Conservation (phyloP, 805 yeast genomes). For the Teunomyces aglyptinius region DNA sequence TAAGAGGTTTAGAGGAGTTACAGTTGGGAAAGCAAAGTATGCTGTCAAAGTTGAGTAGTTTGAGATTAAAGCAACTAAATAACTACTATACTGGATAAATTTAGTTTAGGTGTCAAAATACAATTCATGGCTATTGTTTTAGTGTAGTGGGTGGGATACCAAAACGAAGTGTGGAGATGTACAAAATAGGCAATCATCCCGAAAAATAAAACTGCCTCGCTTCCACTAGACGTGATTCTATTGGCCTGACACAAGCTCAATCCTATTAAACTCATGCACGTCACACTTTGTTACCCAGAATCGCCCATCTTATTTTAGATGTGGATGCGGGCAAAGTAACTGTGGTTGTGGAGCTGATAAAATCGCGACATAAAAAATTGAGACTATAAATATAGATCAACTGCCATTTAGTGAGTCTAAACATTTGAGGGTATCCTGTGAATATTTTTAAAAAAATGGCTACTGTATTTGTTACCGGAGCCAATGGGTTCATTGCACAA, state of each 20-base stretch:
- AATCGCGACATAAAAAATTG: not conserved
- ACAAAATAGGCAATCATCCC: slow-evolving; percentile 1
- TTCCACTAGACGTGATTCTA: not conserved
- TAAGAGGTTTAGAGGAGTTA: slow-evolving; percentile 6
- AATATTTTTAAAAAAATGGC: not conserved
- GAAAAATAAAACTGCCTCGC: not conserved
- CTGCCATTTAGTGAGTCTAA: not conserved
- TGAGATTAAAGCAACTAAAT: slow-evolving; percentile 8
- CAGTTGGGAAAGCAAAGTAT: slow-evolving; percentile 6
- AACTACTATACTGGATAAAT: slow-evolving; percentile 6
- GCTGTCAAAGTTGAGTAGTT: slow-evolving; percentile 4
- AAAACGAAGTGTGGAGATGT: not conserved
- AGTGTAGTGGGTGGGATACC: slow-evolving; percentile 2
- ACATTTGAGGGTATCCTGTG: too few relatives aligned
- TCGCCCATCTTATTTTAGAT: not conserved
- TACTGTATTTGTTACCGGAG: slow-evolving; percentile 47
- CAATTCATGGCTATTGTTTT: not conserved
- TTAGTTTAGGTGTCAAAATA: not conserved
- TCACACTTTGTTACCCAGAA: not conserved
- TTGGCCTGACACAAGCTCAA: not conserved
- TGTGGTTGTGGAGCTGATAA: not conserved
- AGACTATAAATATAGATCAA: not conserved
- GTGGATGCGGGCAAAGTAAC: not conserved
- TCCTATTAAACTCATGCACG: not conserved
- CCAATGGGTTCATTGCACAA: slow-evolving; percentile 52